Evolutionary conservation across 495 filamentous ascomycete genomes (phyloP).

Genomic region (Bacidia gigantensis): DNA sequence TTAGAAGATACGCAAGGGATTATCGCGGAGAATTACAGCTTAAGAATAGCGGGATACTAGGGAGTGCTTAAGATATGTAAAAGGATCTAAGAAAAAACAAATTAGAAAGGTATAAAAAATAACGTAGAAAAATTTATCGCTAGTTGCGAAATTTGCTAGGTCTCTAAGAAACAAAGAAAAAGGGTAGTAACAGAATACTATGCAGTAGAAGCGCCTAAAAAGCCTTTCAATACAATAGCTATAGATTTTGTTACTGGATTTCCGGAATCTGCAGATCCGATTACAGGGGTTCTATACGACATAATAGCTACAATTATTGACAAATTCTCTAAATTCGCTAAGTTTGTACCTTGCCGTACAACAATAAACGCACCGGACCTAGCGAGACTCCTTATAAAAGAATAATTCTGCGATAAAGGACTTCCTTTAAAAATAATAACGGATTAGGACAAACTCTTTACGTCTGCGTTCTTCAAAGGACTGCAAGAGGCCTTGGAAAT

Average conservation of each 20-base stretch:
- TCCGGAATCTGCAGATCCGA: not conserved
- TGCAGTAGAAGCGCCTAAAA: not conserved
- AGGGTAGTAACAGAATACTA: not conserved
- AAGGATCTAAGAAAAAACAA: not conserved
- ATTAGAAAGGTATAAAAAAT: not conserved
- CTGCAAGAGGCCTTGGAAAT: not conserved
- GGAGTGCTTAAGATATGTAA: not conserved
- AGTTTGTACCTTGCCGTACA: not conserved
- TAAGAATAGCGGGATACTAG: not conserved
- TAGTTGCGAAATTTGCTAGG: not conserved
- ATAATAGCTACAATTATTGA: not conserved
- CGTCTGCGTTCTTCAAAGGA: not conserved
- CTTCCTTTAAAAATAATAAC: not conserved
- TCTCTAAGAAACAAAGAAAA: not conserved
- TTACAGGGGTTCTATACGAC: not conserved
- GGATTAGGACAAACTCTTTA: not conserved
- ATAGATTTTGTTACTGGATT: conserved; percentile 1
- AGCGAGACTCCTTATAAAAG: not conserved
- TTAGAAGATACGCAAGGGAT: not conserved
- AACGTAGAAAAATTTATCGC: not conserved
- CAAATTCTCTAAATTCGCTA: not conserved
- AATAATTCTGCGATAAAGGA: not conserved
- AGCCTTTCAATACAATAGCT: not conserved
- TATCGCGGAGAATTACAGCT: not conserved
- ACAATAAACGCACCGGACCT: not conserved